Percentiles rank a stretch among this genome's conserved stretches.
Conservation (phyloP, 108 stramenopile species). For the Cyclostephanos tholiformis region DNA sequence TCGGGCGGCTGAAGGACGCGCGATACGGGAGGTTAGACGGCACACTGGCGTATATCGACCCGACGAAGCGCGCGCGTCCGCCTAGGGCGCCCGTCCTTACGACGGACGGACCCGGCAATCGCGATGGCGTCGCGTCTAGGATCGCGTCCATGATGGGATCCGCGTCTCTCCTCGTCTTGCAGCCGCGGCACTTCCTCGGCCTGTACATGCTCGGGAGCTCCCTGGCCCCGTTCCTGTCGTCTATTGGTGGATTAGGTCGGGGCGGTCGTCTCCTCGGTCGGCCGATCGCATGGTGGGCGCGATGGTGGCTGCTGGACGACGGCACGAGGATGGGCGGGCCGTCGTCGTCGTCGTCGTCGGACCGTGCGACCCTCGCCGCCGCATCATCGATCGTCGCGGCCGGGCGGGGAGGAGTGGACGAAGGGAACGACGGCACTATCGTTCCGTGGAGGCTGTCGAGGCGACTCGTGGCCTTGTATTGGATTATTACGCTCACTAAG, state of each 20-base stretch:
- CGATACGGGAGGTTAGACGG: neutral
- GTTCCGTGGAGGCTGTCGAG: no score
- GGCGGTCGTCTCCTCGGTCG: no score
- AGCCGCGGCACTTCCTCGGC: neutral
- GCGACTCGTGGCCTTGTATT: neutral
- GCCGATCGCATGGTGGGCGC: no score
- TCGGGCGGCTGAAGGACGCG: neutral
- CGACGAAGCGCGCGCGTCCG: neutral
- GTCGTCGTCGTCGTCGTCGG: neutral
- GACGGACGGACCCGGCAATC: neutral
- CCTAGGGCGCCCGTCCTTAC: neutral
- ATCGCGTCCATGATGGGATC: neutral
- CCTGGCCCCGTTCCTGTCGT: no score
- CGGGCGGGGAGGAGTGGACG: neutral
- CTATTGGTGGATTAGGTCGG: no score
- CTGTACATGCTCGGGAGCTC: conserved; percentile 3
- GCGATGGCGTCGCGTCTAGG: neutral
- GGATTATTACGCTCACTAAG: neutral
- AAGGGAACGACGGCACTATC: neutral
- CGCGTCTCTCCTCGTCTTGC: neutral
- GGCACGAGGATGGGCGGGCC: neutral
- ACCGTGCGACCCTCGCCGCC: no score
- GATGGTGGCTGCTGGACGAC: neutral
- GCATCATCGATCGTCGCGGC: no score
- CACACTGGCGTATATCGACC: neutral